Percentiles rank a stretch among this genome's conserved stretches.
Evolutionary conservation across 139 green algal species (phyloP).

Genomic region (Volvox africanus): DNA sequence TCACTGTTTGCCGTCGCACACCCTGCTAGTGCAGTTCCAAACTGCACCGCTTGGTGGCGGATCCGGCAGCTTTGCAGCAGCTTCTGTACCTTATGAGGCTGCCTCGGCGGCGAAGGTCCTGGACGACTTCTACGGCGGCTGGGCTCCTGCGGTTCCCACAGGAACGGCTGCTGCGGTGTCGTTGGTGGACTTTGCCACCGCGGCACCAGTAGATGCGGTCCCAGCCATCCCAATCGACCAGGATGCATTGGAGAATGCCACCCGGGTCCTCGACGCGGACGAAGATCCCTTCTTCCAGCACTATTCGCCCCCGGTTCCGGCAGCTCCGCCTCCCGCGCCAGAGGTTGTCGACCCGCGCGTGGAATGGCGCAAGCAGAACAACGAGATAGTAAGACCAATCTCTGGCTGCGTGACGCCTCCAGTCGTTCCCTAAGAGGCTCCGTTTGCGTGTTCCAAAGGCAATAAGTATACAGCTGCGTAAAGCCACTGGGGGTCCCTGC

Average conservation of each 20-base stretch:
- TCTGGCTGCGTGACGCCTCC: background rate
- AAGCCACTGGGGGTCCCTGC: too few relatives aligned
- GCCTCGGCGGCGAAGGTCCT: background rate
- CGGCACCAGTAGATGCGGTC: background rate
- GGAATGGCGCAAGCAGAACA: constrained; percentile 47
- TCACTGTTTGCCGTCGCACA: background rate
- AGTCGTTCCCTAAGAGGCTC: background rate
- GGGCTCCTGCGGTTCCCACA: background rate
- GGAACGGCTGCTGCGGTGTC: background rate
- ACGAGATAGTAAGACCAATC: background rate
- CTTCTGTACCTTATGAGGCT: background rate
- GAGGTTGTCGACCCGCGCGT: constrained; percentile 30
- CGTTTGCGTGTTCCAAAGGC: background rate
- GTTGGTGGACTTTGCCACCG: background rate
- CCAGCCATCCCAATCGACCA: background rate
- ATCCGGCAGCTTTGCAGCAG: constrained; percentile 11
- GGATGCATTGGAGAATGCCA: background rate
- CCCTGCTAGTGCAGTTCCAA: constrained; percentile 21
- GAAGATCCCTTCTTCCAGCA: constrained; percentile 42
- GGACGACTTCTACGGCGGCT: constrained; percentile 8
- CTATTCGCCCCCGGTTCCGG: background rate
- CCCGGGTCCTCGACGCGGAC: background rate
- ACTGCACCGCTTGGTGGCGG: background rate
- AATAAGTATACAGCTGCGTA: too few relatives aligned
- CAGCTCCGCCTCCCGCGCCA: background rate